Evolutionary conservation across 352 stramenopile species (phyloP), one percentile per base, ranked within the genome.

Genomic region (Halophytophthora polymorphica): DNA sequence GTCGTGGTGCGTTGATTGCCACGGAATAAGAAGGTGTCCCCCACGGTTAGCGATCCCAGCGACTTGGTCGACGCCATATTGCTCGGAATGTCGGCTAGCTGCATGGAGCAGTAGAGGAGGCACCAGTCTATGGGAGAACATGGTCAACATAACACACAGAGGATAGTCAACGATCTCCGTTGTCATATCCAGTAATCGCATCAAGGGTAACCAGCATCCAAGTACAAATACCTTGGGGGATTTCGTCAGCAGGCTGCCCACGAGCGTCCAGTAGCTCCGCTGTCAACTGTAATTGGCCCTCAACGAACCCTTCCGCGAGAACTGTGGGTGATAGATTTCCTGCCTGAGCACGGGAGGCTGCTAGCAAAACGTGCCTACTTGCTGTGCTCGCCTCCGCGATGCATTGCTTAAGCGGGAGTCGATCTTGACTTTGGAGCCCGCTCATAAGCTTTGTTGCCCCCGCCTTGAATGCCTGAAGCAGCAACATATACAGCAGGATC

Each of bases 21-120:
- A 46, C 22, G 49, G 40, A 64, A 69, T 35, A 59, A 77, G 56
- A 52, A 91, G 2, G 81, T 85, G 45, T 91, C 81, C 1, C 81
- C 76, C 2, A 90, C 59, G 2, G 73, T 36, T 15, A 91, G 46
- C 2, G 76, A 79, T 0, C 78, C 81, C 0, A 91, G 44, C 3
- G 53, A 47, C 19, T 61, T 29, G 7, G 45, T 46, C 23, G 62
- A 21, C 7, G 51, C 22, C 2, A 58, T 17, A 25, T 58, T 40
- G 45, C 73, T 83, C 0, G 61, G 54, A 13, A 88, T 58, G 37
- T 73, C 45, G 1, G 37, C 14, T 28, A 88, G 46, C 6, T 59
- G 58, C n/a, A 81, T 48, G 3, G 71, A 77, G 17, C 81, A 61
- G 40, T 86, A 86, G 38, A 83, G 28, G 28, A 87, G 59, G 7